Percentiles rank a stretch among this genome's conserved stretches.
phyloP scores from a whole-genome alignment of 2,329 filamentous ascomycete genomes.

The Aaosphaeria arxii region DNA sequence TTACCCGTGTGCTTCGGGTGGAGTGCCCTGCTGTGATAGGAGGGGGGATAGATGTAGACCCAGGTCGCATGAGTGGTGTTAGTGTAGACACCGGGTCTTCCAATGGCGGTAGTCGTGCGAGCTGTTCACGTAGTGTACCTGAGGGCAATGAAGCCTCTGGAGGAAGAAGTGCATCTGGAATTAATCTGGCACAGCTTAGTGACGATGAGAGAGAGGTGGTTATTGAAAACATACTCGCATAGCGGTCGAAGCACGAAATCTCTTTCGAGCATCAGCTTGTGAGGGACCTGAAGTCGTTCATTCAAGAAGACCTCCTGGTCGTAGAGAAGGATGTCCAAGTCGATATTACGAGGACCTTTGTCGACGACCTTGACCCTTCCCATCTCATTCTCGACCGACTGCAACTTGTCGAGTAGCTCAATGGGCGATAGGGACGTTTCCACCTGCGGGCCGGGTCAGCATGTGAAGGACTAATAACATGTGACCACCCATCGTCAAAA shows the following conservation, averaged over 20 bases:
- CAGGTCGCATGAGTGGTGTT: slow-evolving; percentile 14
- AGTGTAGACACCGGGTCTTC: slow-evolving; percentile 37
- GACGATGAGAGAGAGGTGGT: background rate
- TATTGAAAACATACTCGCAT: slow-evolving; percentile 59
- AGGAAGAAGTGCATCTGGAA: slow-evolving; percentile 19
- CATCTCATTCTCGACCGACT: slow-evolving; percentile 76
- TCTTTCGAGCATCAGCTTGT: slow-evolving; percentile 79
- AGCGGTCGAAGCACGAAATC: slow-evolving; percentile 92
- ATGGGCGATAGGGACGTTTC: slow-evolving; percentile 75
- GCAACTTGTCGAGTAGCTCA: slow-evolving; percentile 73
- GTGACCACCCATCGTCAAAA: background rate
- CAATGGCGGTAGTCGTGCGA: slow-evolving; percentile 30
- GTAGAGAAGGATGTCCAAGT: slow-evolving; percentile 88
- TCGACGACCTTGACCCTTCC: slow-evolving; percentile 82
- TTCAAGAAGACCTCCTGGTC: slow-evolving; percentile 63
- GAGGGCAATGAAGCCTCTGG: slow-evolving; percentile 50
- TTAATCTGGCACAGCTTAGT: slow-evolving; percentile 19
- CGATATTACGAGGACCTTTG: slow-evolving; percentile 92
- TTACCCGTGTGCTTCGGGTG: slow-evolving; percentile 63
- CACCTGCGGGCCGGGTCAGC: slow-evolving; percentile 53
- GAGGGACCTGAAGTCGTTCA: slow-evolving; percentile 77
- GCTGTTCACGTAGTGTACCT: slow-evolving; percentile 30
- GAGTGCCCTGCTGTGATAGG: slow-evolving; percentile 23
- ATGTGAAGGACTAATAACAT: background rate
- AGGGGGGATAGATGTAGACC: slow-evolving; percentile 29